Base-by-base conservation (phyloP, 306 rosid genomes). In the Carpinus viminea region DNA sequence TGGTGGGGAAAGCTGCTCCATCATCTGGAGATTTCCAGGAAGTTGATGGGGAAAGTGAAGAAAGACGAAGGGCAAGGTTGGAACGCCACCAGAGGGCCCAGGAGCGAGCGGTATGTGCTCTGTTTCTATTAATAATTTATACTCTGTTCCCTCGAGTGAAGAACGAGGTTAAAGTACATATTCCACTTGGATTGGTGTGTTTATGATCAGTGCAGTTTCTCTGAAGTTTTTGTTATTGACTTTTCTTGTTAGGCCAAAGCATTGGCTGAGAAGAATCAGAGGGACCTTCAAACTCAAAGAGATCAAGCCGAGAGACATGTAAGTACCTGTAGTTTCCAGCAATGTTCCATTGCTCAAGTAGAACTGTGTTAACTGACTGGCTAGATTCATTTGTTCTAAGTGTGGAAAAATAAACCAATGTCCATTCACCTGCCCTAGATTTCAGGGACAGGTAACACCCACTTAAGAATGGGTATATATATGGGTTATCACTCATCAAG, bases 241-340 rank as follows among this genome's bases (percentile, higher is more conserved):
- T 53, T 70, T 70, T 78, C 71, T 59, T 70, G 70, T 70, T 84
- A 95, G 99, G 91, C 86, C 28, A 91, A 91, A 80, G 99, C 99
- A 43, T 81, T 96, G 79, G 99, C 96, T 59, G 99, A 96, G 89
- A 96, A 96, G 93, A 96, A 96, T 66, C 82, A 90, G 83, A 86
- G 99, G 80, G 99, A 96, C 91, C 92, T 96, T 65, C 99, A 93
- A 85, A 85, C 59, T 83, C 99, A 89, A 80, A 91, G 97, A 83
- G 99, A 96, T 2, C 99, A 96, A 96, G 97, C 97, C 48, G 99
- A 96, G 86, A 91, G 99, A 93, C 85, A 89, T 82, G 99, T 93
- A 85, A 86, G 86, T 79, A 34, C 62, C 41, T 78, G 36, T 75
- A 41, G 47, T 77, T 82, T 76, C 68, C 20, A 75, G 69, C 57